A percentile compares a stretch with the other conserved stretches of the same genome.
phyloP scores from a whole-genome alignment of 1,284 basidiomycete species.

The Anthracocystis panici-leucophaei region DNA sequence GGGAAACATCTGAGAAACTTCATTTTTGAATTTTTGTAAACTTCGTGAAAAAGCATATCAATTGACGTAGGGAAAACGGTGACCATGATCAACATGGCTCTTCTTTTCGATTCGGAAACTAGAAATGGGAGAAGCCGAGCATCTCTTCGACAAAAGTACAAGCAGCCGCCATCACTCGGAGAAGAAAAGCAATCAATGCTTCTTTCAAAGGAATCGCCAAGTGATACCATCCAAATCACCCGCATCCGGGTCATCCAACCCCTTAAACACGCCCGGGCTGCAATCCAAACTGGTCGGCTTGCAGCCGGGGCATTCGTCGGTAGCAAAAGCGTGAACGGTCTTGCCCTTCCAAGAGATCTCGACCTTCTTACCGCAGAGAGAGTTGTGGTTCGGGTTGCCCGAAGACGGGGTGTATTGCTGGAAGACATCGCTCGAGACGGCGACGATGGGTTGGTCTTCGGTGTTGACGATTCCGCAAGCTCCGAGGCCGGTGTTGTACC shows the following conservation, averaged over 20 bases:
- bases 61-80: too few species aligned
- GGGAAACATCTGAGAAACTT: too few species aligned
- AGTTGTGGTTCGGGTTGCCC: slow-evolving; percentile 44
- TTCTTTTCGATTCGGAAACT: too few species aligned
- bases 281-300: slow-evolving; percentile 80
- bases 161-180: too few species aligned
- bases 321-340: slow-evolving; percentile 75
- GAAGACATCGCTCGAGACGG: slow-evolving; percentile 51
- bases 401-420: slow-evolving; percentile 42
- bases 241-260: slow-evolving; percentile 36
- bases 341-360: slow-evolving; percentile 74
- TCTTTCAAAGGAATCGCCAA: slow-evolving; percentile 44
- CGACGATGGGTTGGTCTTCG: slow-evolving; percentile 46
- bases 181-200: not conserved
- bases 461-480: slow-evolving; percentile 41
- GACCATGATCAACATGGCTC: too few species aligned
- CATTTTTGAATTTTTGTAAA: too few species aligned
- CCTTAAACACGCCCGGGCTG: slow-evolving; percentile 77
- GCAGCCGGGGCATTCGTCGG: slow-evolving; percentile 81
- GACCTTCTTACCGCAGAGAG: slow-evolving; percentile 75
- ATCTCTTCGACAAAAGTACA: too few species aligned
- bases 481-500: slow-evolving; percentile 45
- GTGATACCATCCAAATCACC: slow-evolving; percentile 51
- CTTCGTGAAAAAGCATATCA: too few species aligned
- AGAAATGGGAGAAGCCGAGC: too few species aligned